These are phyloP conservation scores for Naganishia vaughanmartiniae DNA, from an alignment of 768 basidiomycete species.

Conservation along the genomic window DNA sequence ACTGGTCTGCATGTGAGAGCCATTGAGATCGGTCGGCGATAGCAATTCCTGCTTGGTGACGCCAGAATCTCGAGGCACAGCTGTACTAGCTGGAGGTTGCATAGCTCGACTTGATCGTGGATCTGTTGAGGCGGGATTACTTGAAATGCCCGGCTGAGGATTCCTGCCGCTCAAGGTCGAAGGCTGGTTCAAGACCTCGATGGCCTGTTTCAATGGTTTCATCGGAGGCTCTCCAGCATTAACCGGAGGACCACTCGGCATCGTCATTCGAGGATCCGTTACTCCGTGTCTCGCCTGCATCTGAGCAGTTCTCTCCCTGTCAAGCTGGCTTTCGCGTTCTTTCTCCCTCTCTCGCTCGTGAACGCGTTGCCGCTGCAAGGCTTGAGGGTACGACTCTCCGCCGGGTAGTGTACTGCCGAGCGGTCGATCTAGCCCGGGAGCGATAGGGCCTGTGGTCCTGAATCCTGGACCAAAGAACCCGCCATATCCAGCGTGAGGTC, in stretches of 20 bases:
- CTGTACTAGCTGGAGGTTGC: conserved; percentile 12
- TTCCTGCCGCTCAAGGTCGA: neutral
- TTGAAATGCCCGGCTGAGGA: neutral
- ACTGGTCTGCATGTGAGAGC: neutral
- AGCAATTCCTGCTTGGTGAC: neutral
- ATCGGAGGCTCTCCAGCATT: neutral
- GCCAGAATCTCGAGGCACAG: too few relatives aligned
- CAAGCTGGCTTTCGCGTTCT: conserved; percentile 19
- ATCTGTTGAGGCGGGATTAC: neutral
- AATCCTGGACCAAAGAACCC: neutral
- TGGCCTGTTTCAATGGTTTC: conserved; percentile 28
- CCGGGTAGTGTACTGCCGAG: neutral
- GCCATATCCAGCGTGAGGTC: conserved; percentile 8
- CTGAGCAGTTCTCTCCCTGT: conserved; percentile 10
- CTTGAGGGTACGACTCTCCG: neutral
- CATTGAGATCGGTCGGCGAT: neutral
- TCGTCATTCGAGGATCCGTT: neutral
- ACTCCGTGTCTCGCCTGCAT: conserved; percentile 10
- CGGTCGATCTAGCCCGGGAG: neutral
- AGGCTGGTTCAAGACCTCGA: conserved; percentile 41
- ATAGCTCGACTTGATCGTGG: neutral
- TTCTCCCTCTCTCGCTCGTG: conserved; percentile 21
- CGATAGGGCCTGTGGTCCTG: neutral
- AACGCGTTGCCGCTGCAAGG: neutral
- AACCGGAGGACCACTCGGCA: neutral